These are phyloP conservation scores for Cladophialophora carrionii DNA, from an alignment of 2,329 filamentous ascomycete species.

Conservation along the genomic window DNA sequence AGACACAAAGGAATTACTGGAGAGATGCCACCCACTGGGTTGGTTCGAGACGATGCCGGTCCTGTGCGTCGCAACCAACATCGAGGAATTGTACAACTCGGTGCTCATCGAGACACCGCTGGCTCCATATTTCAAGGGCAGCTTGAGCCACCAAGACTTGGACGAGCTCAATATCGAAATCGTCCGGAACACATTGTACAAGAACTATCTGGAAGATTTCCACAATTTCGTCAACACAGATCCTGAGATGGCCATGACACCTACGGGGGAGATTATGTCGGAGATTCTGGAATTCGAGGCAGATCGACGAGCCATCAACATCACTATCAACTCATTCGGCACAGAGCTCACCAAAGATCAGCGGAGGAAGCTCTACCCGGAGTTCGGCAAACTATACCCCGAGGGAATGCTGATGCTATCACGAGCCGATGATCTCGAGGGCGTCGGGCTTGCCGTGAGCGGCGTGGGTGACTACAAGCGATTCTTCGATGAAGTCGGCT, in stretches of 20 bases:
- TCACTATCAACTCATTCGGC: conserved; percentile 97
- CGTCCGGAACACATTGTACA: conserved; percentile 96
- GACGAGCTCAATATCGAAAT: conserved; percentile 99
- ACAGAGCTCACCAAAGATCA: conserved; percentile 93
- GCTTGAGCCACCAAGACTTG: conserved; percentile 90
- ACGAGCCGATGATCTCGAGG: conserved; percentile 90
- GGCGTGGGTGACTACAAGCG: conserved; percentile 90
- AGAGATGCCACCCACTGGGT: conserved; percentile 92
- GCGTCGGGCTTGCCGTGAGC: conserved; percentile 89
- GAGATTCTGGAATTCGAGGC: conserved; percentile 97
- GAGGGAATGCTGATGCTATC: conserved; percentile 95
- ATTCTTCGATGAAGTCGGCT: conserved; percentile 90
- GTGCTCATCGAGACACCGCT: conserved; percentile 96
- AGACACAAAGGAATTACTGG: conserved; percentile 91
- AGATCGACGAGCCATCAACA: conserved; percentile 95
- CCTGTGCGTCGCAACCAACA: conserved; percentile 95
- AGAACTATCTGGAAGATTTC: conserved; percentile 99
- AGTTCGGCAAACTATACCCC: conserved; percentile 86
- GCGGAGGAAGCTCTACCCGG: conserved; percentile 93
- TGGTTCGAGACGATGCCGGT: conserved; percentile 99
- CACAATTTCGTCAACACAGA: conserved; percentile 91
- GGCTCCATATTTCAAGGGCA: conserved; percentile 96
- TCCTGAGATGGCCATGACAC: conserved; percentile 81
- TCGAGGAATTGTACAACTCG: conserved; percentile 98
- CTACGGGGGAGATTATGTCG: conserved; percentile 91